Evolutionary conservation across 1,284 basidiomycete genomes (phyloP).

Genomic region (Cutaneotrichosporon cyanovorans): DNA sequence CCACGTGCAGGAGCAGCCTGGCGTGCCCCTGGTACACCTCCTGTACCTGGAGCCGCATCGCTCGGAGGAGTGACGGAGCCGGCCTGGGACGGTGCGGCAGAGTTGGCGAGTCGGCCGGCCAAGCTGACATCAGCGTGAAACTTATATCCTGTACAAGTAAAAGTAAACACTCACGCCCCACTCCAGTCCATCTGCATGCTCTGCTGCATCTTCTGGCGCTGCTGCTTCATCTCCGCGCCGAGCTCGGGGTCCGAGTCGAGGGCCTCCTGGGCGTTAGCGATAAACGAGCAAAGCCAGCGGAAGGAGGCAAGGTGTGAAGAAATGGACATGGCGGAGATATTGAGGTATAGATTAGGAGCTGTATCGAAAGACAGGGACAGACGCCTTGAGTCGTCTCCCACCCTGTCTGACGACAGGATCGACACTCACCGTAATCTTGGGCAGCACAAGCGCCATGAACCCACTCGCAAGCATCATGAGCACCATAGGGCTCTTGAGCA

Average conservation of each 20-base stretch:
- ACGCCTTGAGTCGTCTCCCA: too few species aligned
- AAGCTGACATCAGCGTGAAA: constrained; percentile 4
- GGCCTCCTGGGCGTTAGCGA: constrained; percentile 53
- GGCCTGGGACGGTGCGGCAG: neutral
- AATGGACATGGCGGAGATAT: too few species aligned
- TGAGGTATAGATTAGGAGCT: too few species aligned
- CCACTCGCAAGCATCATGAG: constrained; percentile 68
- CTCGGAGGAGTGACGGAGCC: neutral
- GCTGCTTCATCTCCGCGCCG: constrained; percentile 61
- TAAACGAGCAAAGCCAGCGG: too few species aligned
- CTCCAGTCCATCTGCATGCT: constrained; percentile 51
- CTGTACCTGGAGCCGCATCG: neutral
- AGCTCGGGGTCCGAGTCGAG: constrained; percentile 63
- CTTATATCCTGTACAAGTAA: too few species aligned
- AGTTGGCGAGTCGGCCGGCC: constrained; percentile 5
- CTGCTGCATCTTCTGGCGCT: constrained; percentile 57
- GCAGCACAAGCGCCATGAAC: constrained; percentile 65
- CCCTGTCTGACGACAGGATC: neutral
- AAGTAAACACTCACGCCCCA: constrained; percentile 29
- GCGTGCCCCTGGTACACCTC: neutral
- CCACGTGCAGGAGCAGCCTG: neutral
- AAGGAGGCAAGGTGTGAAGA: too few species aligned
- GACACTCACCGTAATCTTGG: constrained; percentile 65
- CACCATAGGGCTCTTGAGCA: constrained; percentile 83
- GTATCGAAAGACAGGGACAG: too few species aligned